phyloP scores from a whole-genome alignment of 148 eudicot genomes.

The Rheum nobile region DNA sequence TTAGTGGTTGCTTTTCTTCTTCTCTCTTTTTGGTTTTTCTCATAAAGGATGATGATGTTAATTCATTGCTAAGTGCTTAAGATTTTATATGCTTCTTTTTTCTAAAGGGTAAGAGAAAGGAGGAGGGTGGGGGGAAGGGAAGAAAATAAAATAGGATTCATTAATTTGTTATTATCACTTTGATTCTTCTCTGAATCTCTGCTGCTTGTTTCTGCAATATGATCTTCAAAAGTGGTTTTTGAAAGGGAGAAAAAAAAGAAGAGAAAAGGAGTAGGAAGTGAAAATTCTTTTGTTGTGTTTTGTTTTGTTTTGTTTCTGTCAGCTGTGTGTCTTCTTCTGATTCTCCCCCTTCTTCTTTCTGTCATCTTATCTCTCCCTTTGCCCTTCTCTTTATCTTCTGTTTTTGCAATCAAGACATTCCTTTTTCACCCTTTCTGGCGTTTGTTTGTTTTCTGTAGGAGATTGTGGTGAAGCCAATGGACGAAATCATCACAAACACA shows the following conservation, averaged over 20 bases:
- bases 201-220: neutral
- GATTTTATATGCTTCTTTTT: neutral
- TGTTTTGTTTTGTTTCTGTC: slow-evolving; percentile 16
- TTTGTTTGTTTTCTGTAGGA: slow-evolving; percentile 14
- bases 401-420: slow-evolving; percentile 1
- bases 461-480: slow-evolving; percentile 17
- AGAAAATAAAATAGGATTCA: neutral
- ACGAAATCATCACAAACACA: slow-evolving; percentile 2
- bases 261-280: neutral
- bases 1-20: neutral
- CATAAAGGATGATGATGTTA: slow-evolving; percentile 2
- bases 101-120: slow-evolving; percentile 1
- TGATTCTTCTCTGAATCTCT: slow-evolving; percentile 5
- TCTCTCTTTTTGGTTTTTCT: neutral
- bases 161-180: slow-evolving; percentile 3
- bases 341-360: neutral
- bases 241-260: neutral
- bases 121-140: no score
- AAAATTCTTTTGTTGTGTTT: slow-evolving; percentile 5
- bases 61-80: neutral
- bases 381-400: slow-evolving; percentile 9
- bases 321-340: slow-evolving; percentile 3
- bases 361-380: slow-evolving; percentile 8
- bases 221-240: neutral
- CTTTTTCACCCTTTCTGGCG: neutral